Evolutionary conservation across 163 green algal species (phyloP).

Genomic region (Scenedesmus sp.): DNA sequence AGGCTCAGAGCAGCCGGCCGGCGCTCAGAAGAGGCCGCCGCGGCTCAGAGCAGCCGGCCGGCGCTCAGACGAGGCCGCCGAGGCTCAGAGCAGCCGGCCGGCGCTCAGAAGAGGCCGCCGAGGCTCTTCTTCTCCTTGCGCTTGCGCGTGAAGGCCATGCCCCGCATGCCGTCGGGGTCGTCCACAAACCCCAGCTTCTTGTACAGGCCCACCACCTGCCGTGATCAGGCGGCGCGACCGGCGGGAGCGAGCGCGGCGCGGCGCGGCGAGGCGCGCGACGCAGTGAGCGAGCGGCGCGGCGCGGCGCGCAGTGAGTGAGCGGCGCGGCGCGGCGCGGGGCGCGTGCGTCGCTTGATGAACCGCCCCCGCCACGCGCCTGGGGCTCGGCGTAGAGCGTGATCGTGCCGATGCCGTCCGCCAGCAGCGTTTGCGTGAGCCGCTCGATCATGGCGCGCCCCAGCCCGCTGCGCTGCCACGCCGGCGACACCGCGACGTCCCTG

Average conservation of each 20-base stretch:
- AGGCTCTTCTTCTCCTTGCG: constrained; percentile 27
- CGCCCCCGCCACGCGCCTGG: constrained; percentile 48
- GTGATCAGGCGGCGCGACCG: no score
- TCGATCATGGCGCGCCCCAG: constrained; percentile 85
- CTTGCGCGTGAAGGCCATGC: constrained; percentile 47
- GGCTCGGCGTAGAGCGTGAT: constrained; percentile 84
- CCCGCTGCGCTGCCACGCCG: constrained; percentile 82
- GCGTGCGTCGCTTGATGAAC: background rate
- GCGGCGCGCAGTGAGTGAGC: no score
- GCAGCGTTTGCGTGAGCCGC: constrained; percentile 72
- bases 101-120: no score
- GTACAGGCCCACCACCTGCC: constrained; percentile 46
- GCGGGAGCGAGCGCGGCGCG: no score
- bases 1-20: no score
- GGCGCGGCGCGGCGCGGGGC: background rate
- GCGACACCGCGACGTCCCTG: constrained; percentile 81
- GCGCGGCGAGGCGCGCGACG: no score
- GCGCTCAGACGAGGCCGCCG: no score
- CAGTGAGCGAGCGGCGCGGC: no score
- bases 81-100: no score
- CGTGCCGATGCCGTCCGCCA: constrained; percentile 76
- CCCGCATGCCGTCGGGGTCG: constrained; percentile 29
- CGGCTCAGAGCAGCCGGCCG: no score
- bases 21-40: no score
- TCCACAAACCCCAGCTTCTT: constrained; percentile 48